Evolutionary conservation across 768 basidiomycete species (phyloP).

Genomic region (Tylopilus rubrobrunneus): DNA sequence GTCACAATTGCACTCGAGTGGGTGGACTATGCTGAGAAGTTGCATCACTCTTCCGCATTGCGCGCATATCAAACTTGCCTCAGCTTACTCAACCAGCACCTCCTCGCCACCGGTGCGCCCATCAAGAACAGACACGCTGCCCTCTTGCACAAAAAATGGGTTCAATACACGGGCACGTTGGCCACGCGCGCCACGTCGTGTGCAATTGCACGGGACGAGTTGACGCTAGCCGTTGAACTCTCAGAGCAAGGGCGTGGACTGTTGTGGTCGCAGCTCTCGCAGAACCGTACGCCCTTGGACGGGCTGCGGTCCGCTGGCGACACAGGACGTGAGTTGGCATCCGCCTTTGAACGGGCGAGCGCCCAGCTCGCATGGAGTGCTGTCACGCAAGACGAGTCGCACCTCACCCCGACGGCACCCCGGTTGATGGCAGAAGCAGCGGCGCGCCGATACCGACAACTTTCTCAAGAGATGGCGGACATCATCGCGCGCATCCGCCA

Average conservation of each 20-base stretch:
- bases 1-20: constrained; percentile 14
- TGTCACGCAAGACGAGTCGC: not conserved
- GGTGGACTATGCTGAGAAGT: constrained; percentile 6
- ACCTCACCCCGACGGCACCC: not conserved
- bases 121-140: constrained; percentile 13
- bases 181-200: constrained; percentile 25
- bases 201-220: constrained; percentile 20
- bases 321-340: constrained; percentile 18
- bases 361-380: constrained; percentile 8
- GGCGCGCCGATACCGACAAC: constrained; percentile 12
- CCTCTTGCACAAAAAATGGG: constrained; percentile 6
- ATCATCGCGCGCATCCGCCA: constrained; percentile 20
- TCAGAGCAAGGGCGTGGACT: constrained; percentile 32
- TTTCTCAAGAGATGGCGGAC: constrained; percentile 17
- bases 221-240: constrained; percentile 31
- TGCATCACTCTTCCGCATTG: constrained; percentile 16
- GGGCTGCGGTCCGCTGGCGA: constrained; percentile 14
- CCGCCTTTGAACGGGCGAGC: constrained; percentile 23
- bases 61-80: constrained; percentile 21
- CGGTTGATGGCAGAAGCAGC: constrained; percentile 12
- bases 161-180: constrained; percentile 2
- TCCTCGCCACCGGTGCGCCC: constrained; percentile 14
- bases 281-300: constrained; percentile 26
- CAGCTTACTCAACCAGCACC: constrained; percentile 15
- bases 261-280: constrained; percentile 29